Conservation (phyloP, 2,329 filamentous ascomycete genomes). For the Mycocentrospora acerina region DNA sequence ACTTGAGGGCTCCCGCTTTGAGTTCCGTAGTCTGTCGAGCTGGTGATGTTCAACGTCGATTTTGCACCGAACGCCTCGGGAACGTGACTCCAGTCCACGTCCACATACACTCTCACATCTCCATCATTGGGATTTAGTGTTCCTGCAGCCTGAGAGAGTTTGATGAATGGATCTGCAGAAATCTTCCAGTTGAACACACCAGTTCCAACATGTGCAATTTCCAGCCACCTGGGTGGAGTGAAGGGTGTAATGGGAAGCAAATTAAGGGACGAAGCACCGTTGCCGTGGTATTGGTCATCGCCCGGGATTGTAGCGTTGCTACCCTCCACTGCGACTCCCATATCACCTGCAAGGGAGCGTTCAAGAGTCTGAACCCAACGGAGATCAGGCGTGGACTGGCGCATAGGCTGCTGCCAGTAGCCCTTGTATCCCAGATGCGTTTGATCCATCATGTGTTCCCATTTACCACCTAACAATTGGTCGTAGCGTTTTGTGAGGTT, state of each 20-base stretch:
- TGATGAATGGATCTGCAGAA: conserved; percentile 40
- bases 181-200: conserved; percentile 39
- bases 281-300: conserved; percentile 62
- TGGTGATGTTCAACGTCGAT: conserved; percentile 37
- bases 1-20: conserved; percentile 33
- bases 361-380: conserved; percentile 61
- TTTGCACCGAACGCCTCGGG: conserved; percentile 26
- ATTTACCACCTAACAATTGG: conserved; percentile 40
- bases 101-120: conserved; percentile 40
- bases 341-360: conserved; percentile 60
- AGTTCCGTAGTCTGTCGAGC: conserved; percentile 42
- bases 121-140: conserved; percentile 31
- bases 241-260: conserved; percentile 37
- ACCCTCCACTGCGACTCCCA: conserved; percentile 66
- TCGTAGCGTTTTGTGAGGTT: conserved; percentile 40
- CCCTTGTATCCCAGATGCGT: conserved; percentile 45
- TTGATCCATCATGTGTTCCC: conserved; percentile 46
- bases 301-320: conserved; percentile 68
- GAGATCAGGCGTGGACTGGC: conserved; percentile 65
- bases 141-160: conserved; percentile 34
- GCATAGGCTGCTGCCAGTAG: conserved; percentile 67
- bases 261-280: conserved; percentile 44
- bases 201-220: conserved; percentile 40
- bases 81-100: conserved; percentile 38
- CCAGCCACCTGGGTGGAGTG: conserved; percentile 39